phyloP scores from a whole-genome alignment of 768 basidiomycete species.

The Fistulinella prunicolor region DNA sequence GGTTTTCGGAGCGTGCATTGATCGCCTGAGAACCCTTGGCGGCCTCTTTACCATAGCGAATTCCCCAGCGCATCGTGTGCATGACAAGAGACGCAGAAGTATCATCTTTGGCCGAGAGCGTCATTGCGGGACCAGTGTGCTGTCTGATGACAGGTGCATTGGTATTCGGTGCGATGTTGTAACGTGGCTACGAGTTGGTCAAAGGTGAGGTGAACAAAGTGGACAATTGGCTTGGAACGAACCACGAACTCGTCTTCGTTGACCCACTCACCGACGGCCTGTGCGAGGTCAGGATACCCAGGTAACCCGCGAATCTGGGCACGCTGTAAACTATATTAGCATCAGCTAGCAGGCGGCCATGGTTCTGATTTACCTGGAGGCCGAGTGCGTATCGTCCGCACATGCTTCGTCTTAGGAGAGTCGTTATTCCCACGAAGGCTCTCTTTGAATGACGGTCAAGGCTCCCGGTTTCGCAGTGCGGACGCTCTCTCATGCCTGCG shows the following conservation, averaged over 20 bases:
- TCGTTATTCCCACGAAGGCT: neutral
- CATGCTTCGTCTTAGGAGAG: slow-evolving; percentile 35
- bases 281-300: slow-evolving; percentile 37
- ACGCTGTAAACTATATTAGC: slow-evolving; percentile 13
- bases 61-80: slow-evolving; percentile 89
- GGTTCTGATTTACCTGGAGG: slow-evolving; percentile 36
- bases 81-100: slow-evolving; percentile 44
- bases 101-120: neutral
- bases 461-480: slow-evolving; percentile 1
- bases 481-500: neutral
- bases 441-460: slow-evolving; percentile 6
- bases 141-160: slow-evolving; percentile 72
- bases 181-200: slow-evolving; percentile 41
- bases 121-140: slow-evolving; percentile 17
- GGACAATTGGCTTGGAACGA: slow-evolving; percentile 22
- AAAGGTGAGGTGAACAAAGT: no score
- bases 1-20: slow-evolving; percentile 84
- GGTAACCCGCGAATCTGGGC: slow-evolving; percentile 36
- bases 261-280: slow-evolving; percentile 54
- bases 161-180: slow-evolving; percentile 83
- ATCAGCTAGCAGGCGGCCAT: neutral
- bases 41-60: slow-evolving; percentile 64
- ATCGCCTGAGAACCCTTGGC: slow-evolving; percentile 69
- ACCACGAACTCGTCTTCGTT: slow-evolving; percentile 55
- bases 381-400: slow-evolving; percentile 64